Conservation (phyloP, 2,329 filamentous ascomycete genomes). For the Pseudofabraea citricarpa region DNA sequence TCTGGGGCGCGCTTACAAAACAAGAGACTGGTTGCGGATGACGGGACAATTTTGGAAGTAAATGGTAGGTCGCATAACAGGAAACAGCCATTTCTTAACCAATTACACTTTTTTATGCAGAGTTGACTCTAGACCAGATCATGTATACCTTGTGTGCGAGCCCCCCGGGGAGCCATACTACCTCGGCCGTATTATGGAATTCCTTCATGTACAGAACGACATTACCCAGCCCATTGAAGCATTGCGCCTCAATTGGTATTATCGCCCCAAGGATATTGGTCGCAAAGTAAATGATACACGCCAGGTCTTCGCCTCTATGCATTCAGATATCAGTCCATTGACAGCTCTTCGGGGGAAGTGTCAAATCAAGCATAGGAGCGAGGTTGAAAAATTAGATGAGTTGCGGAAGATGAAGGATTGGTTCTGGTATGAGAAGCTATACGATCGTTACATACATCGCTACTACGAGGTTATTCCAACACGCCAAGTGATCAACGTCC, state of each 20-base stretch:
- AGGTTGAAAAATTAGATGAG: slow-evolving; percentile 76
- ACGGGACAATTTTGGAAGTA: slow-evolving; percentile 75
- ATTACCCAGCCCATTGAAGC: slow-evolving; percentile 71
- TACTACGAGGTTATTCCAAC: slow-evolving; percentile 97
- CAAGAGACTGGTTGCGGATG: slow-evolving; percentile 79
- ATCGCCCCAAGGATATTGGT: slow-evolving; percentile 91
- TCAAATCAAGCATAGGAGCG: slow-evolving; percentile 79
- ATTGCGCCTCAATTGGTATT: slow-evolving; percentile 96
- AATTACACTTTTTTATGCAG: too few relatives aligned
- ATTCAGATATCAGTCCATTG: slow-evolving; percentile 91
- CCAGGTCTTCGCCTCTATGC: slow-evolving; percentile 94
- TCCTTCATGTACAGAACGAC: slow-evolving; percentile 78
- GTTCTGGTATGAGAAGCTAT: slow-evolving; percentile 97
- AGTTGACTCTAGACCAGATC: too few relatives aligned
- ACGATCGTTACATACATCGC: slow-evolving; percentile 96
- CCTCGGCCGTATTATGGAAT: slow-evolving; percentile 96
- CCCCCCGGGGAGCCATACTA: slow-evolving; percentile 98
- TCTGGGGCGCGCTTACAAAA: slow-evolving; percentile 65
- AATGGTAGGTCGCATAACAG: slow-evolving; percentile 84
- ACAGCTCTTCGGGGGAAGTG: slow-evolving; percentile 92
- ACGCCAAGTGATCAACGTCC: slow-evolving; percentile 89
- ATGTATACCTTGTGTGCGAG: slow-evolving; percentile 96
- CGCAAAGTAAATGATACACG: slow-evolving; percentile 88
- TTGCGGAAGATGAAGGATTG: slow-evolving; percentile 81
- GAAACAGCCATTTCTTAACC: too few relatives aligned